Conservation (phyloP, 768 basidiomycete genomes). For the Neoboletus magnificus region DNA sequence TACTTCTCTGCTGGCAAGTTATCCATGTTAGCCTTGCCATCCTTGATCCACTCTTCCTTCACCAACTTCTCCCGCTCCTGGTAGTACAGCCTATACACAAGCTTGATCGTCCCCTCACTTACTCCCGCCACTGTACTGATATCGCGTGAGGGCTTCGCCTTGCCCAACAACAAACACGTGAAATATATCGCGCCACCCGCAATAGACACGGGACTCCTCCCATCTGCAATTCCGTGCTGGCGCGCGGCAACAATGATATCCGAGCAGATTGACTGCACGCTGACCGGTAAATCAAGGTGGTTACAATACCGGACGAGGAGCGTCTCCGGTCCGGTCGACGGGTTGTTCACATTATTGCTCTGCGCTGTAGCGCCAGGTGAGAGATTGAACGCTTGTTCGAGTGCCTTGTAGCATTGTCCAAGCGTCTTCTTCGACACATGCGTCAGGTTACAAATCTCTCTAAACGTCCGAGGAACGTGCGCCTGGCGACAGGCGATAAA, state of each 20-base stretch:
- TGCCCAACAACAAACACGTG: slow-evolving; percentile 78
- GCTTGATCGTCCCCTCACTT: slow-evolving; percentile 91
- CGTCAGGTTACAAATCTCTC: slow-evolving; percentile 91
- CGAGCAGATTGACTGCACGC: slow-evolving; percentile 77
- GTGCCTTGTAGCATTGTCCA: slow-evolving; percentile 88
- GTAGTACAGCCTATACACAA: slow-evolving; percentile 82
- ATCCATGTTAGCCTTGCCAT: slow-evolving; percentile 58
- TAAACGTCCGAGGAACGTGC: slow-evolving; percentile 93
- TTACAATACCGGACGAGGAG: slow-evolving; percentile 93
- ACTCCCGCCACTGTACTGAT: slow-evolving; percentile 91
- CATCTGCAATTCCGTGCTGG: slow-evolving; percentile 85
- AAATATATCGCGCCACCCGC: slow-evolving; percentile 97
- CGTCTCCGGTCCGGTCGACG: slow-evolving; percentile 74
- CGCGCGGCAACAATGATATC: slow-evolving; percentile 81
- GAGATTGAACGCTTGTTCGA: slow-evolving; percentile 86
- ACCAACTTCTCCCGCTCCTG: slow-evolving; percentile 72
- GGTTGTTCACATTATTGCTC: slow-evolving; percentile 34
- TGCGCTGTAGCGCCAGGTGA: slow-evolving; percentile 73
- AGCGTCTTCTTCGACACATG: slow-evolving; percentile 93
- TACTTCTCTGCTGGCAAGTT: slow-evolving; percentile 27
- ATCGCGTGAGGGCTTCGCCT: slow-evolving; percentile 72
- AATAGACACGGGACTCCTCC: slow-evolving; percentile 94
- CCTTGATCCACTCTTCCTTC: slow-evolving; percentile 82
- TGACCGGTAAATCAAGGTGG: slow-evolving; percentile 80
- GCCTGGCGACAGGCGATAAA: slow-evolving; percentile 96